phyloP scores from a whole-genome alignment of 257 asterid species.

The Nicotiana attenuata region DNA sequence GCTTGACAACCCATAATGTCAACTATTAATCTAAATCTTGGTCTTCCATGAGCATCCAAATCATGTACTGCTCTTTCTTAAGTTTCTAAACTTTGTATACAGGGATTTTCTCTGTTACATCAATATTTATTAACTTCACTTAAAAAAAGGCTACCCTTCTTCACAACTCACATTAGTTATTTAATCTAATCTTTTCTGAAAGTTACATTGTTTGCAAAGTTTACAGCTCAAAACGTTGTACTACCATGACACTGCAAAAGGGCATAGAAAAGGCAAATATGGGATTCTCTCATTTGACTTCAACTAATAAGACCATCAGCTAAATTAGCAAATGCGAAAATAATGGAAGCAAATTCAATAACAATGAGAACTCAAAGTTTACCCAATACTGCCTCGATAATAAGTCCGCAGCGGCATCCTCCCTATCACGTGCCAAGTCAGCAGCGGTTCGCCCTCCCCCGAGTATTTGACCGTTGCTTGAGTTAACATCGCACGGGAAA shows the following conservation, averaged over 20 bases:
- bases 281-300: not conserved
- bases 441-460: slow-evolving; percentile 16
- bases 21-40: not conserved
- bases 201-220: not conserved
- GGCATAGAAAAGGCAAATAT: not conserved
- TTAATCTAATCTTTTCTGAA: not conserved
- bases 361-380: slow-evolving; percentile 15
- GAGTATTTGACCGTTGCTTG: slow-evolving; percentile 28
- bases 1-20: not conserved
- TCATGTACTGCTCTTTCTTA: not conserved
- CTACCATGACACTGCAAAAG: not conserved
- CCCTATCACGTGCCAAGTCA: slow-evolving; percentile 24
- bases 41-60: not conserved
- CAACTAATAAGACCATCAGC: not conserved
- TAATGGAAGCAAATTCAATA: not conserved
- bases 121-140: not conserved
- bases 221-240: not conserved
- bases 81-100: not conserved
- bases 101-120: not conserved
- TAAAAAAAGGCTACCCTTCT: not conserved
- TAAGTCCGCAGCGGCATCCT: slow-evolving; percentile 70
- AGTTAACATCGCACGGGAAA: slow-evolving; percentile 29
- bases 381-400: slow-evolving; percentile 95
- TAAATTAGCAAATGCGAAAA: not conserved
- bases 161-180: not conserved